Percentiles rank a stretch among this genome's conserved stretches.
Conservation (phyloP, 768 basidiomycete species). For the Lentinula boryana region DNA sequence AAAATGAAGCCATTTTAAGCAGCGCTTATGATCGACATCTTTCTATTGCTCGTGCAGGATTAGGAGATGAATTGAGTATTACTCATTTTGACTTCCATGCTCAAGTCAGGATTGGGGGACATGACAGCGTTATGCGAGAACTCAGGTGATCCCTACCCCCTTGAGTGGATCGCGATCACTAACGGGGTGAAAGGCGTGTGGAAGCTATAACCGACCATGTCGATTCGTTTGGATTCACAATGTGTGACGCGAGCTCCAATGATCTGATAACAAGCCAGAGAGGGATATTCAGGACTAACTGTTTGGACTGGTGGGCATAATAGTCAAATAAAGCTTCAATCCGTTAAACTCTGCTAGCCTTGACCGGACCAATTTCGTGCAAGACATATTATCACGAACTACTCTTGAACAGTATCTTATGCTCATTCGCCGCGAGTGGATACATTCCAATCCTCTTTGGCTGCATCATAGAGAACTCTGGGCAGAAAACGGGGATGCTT, state of each 20-base stretch:
- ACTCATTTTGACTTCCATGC: constrained; percentile 96
- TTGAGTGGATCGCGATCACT: not conserved
- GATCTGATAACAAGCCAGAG: constrained; percentile 83
- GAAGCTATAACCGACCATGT: constrained; percentile 55
- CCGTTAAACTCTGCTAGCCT: constrained; percentile 44
- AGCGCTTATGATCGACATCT: constrained; percentile 80
- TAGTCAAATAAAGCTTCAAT: not conserved
- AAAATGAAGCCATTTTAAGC: constrained; percentile 85
- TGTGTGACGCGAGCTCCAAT: constrained; percentile 60
- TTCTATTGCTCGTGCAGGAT: constrained; percentile 51
- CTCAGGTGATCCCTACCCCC: constrained; percentile 40
- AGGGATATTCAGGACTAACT: constrained; percentile 92
- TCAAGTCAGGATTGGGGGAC: constrained; percentile 72
- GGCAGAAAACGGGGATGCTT: constrained; percentile 94
- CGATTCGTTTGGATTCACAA: constrained; percentile 82
- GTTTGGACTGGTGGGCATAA: constrained; percentile 75
- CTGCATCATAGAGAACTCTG: constrained; percentile 86
- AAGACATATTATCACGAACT: constrained; percentile 86
- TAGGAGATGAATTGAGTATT: constrained; percentile 66
- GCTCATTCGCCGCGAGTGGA: constrained; percentile 75
- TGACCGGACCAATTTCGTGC: constrained; percentile 95
- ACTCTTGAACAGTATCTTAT: constrained; percentile 78
- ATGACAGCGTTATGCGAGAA: constrained; percentile 79
- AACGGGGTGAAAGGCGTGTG: constrained; percentile 40
- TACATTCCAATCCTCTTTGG: constrained; percentile 68